Evolutionary conservation across 192 early-diverging fungal genomes (phyloP).

Genomic region (Backusella parvicylindrica): DNA sequence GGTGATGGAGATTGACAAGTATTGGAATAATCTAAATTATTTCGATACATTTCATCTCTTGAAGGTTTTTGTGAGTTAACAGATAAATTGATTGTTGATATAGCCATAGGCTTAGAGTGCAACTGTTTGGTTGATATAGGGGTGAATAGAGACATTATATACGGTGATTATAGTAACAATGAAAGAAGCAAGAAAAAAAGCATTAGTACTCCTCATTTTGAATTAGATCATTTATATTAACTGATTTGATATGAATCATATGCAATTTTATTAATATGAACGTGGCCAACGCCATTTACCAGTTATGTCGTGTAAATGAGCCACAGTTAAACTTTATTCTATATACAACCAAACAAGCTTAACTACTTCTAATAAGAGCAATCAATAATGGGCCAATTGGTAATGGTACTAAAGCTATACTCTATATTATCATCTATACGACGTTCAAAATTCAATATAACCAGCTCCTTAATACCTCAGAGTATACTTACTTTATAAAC

Average conservation of each 20-base stretch:
- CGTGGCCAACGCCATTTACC: background rate
- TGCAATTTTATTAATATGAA: background rate
- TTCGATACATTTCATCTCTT: background rate
- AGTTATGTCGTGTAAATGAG: background rate
- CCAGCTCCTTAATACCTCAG: background rate
- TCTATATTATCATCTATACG: background rate
- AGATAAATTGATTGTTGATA: constrained; percentile 32
- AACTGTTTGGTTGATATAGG: background rate
- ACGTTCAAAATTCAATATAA: background rate
- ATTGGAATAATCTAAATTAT: background rate
- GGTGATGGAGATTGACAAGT: background rate
- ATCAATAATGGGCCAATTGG: background rate
- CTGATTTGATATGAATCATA: background rate
- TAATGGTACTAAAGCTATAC: constrained; percentile 2
- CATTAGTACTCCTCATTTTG: background rate
- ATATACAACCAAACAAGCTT: background rate
- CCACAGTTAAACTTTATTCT: constrained; percentile 5
- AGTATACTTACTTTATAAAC: background rate
- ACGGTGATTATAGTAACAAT: background rate
- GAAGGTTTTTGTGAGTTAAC: background rate
- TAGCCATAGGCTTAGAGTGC: constrained; percentile 33
- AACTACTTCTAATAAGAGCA: background rate
- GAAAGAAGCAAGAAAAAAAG: background rate
- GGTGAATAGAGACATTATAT: background rate
- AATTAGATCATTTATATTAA: background rate